These are phyloP conservation scores for Orbilia brochopaga DNA, from an alignment of 2,329 filamentous ascomycete species.

Conservation along the genomic window DNA sequence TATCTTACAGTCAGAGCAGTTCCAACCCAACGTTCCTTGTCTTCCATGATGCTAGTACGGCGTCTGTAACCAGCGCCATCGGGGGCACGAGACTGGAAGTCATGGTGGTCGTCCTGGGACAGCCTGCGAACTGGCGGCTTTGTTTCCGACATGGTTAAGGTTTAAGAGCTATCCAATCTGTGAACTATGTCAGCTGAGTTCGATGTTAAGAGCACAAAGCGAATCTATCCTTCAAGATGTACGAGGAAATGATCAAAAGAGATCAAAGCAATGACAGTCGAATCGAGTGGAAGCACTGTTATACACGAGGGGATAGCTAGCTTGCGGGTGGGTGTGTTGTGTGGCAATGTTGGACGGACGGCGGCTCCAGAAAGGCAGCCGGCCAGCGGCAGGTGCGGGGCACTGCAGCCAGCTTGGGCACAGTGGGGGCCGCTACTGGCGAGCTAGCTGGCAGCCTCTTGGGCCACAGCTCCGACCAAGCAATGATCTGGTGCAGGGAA, in stretches of 20 bases:
- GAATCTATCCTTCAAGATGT: background rate
- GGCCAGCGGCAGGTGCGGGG: constrained; percentile 41
- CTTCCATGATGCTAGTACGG: constrained; percentile 49
- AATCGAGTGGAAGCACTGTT: no score
- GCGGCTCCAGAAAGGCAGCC: constrained; percentile 5
- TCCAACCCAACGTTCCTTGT: constrained; percentile 49
- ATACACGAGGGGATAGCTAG: no score
- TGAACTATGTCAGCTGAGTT: no score
- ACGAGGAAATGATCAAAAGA: background rate
- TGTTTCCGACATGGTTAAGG: constrained; percentile 32
- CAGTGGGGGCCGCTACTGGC: constrained; percentile 26
- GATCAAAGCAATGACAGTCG: background rate
- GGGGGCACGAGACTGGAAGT: constrained; percentile 44
- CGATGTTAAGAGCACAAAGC: no score
- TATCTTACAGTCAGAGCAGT: constrained; percentile 46
- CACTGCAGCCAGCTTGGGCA: constrained; percentile 23
- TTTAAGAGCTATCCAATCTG: constrained; percentile 3
- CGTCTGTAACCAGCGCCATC: constrained; percentile 42
- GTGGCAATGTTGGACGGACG: constrained; percentile 25
- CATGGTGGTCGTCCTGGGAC: constrained; percentile 44
- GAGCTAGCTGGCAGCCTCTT: background rate
- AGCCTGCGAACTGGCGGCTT: constrained; percentile 15
- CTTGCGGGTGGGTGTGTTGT: constrained; percentile 22
- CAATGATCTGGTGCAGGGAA: constrained; percentile 49
- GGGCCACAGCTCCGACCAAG: constrained; percentile 22